Percentiles rank a stretch among this genome's conserved stretches.
Evolutionary conservation across 495 filamentous ascomycete genomes (phyloP).

Genomic region (Penicillium alfredii): DNA sequence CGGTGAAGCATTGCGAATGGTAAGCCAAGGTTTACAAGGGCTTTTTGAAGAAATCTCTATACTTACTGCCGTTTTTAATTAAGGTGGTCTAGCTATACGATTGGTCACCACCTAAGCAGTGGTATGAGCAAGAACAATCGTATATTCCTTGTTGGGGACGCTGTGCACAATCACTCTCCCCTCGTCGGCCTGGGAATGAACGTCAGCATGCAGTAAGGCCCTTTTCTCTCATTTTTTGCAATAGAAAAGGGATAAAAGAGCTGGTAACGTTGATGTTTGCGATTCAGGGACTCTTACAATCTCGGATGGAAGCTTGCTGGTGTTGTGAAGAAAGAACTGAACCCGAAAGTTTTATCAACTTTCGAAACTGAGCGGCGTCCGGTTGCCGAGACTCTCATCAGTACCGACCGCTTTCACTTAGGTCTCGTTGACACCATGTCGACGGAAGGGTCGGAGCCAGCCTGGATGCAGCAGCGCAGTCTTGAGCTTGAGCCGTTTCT

Average conservation of each 20-base stretch:
- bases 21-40: too few relatives aligned
- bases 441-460: constrained; percentile 27
- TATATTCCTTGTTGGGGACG: constrained; percentile 75
- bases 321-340: constrained; percentile 46
- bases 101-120: constrained; percentile 67
- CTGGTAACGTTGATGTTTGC: too few relatives aligned
- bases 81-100: constrained; percentile 57
- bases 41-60: too few relatives aligned
- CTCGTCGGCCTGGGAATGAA: constrained; percentile 89
- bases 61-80: too few relatives aligned
- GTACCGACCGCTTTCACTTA: constrained; percentile 61
- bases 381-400: constrained; percentile 58
- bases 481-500: too few relatives aligned
- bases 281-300: constrained; percentile 49
- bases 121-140: constrained; percentile 60
- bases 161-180: constrained; percentile 75
- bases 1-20: too few relatives aligned
- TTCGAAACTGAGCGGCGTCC: constrained; percentile 56
- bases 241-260: too few relatives aligned
- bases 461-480: too few relatives aligned
- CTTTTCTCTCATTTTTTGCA: too few relatives aligned
- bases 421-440: too few relatives aligned
- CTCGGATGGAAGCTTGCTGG: constrained; percentile 65
- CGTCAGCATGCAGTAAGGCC: constrained; percentile 70
- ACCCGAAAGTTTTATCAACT: constrained; percentile 48